A percentile compares a stretch with the other conserved stretches of the same genome.
Evolutionary conservation across 805 yeast genomes (phyloP).

Genomic region (Candida succiphila): DNA sequence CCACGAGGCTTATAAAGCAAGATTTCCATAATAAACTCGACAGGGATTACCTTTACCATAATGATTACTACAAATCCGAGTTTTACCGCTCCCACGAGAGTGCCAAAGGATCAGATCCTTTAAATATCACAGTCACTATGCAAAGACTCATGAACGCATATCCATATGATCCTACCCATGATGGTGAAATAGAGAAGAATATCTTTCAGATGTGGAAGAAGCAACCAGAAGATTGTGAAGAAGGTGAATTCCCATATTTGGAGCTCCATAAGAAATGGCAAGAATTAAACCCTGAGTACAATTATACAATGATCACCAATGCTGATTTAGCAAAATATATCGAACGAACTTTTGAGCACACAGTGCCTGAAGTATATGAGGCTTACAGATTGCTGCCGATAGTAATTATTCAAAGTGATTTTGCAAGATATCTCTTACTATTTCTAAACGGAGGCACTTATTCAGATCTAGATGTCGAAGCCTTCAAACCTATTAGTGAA

Average conservation of each 20-base stretch:
- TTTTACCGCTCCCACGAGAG: too few relatives aligned
- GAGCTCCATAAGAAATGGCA: conserved; percentile 53
- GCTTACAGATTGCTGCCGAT: conserved; percentile 73
- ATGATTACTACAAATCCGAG: too few relatives aligned
- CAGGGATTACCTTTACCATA: too few relatives aligned
- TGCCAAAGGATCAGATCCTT: conserved; percentile 16
- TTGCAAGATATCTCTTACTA: conserved; percentile 72
- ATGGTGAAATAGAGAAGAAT: conserved; percentile 7
- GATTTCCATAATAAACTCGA: too few relatives aligned
- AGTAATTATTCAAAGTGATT: conserved; percentile 75
- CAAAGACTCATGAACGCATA: conserved; percentile 6
- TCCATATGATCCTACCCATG: conserved; percentile 7
- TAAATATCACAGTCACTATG: conserved; percentile 7
- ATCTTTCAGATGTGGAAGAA: conserved; percentile 12
- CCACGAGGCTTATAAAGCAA: too few relatives aligned
- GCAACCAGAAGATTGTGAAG: conserved; percentile 26
- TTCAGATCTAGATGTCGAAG: conserved; percentile 74
- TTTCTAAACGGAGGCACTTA: conserved; percentile 86
- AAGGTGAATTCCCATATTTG: conserved; percentile 24
- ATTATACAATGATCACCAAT: conserved; percentile 65
- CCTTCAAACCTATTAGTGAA: conserved; percentile 51
- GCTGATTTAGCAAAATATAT: conserved; percentile 33
- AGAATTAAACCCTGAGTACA: conserved; percentile 41
- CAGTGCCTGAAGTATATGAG: conserved; percentile 61
- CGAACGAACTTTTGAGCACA: conserved; percentile 39